Conservation (phyloP, 352 stramenopile species). For the Phytophthora quininea region DNA sequence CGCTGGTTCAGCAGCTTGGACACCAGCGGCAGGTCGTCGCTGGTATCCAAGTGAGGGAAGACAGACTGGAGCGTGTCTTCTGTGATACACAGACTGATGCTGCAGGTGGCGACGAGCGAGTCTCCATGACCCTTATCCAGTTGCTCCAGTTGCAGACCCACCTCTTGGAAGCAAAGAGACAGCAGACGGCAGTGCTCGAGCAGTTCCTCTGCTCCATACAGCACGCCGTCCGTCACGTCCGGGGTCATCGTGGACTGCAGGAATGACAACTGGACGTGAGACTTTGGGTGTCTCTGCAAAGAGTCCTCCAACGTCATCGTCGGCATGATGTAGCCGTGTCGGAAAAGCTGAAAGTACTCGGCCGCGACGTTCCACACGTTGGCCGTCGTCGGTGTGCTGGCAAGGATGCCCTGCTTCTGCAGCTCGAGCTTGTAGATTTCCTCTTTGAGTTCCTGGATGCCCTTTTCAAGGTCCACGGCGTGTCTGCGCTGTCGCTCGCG, state of each 20-base stretch:
- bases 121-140: not conserved
- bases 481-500: not conserved
- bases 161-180: not conserved
- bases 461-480: not conserved
- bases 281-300: not conserved
- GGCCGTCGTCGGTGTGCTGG: not conserved
- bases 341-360: not conserved
- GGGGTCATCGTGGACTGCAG: not conserved
- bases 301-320: not conserved
- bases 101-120: not conserved
- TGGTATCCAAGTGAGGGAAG: not conserved
- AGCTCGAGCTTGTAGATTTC: conserved; percentile 6
- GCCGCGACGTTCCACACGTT: conserved; percentile 6
- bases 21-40: not conserved
- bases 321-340: not conserved
- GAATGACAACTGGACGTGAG: not conserved
- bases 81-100: not conserved
- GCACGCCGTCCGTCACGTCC: not conserved
- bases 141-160: not conserved
- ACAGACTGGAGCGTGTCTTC: not conserved
- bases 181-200: not conserved
- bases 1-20: too few relatives aligned
- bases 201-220: not conserved
- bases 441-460: not conserved
- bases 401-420: not conserved